These are phyloP conservation scores for Lanzia echinophila DNA, from an alignment of 2,329 filamentous ascomycete genomes.

Conservation along the genomic window DNA sequence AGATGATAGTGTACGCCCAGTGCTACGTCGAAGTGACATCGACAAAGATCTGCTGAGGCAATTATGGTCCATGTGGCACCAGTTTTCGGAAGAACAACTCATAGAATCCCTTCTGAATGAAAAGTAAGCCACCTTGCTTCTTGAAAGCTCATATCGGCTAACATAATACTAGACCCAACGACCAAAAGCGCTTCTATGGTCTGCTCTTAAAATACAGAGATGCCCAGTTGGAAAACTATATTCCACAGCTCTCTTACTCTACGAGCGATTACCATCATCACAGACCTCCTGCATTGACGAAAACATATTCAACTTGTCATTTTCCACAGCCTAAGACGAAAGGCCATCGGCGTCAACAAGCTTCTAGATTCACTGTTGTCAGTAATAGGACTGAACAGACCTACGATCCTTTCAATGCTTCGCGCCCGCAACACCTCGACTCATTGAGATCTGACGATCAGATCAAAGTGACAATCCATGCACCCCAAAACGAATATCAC, in stretches of 20 bases:
- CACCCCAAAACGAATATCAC: slow-evolving; percentile 8
- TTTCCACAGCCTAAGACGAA: slow-evolving; percentile 43
- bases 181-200: slow-evolving; percentile 91
- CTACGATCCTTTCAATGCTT: slow-evolving; percentile 77
- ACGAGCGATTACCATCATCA: slow-evolving; percentile 87
- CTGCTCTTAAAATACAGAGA: slow-evolving; percentile 76
- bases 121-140: slow-evolving; percentile 44
- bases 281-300: slow-evolving; percentile 49
- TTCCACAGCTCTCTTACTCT: slow-evolving; percentile 72
- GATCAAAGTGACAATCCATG: slow-evolving; percentile 28
- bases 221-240: slow-evolving; percentile 81
- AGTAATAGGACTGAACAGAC: slow-evolving; percentile 60
- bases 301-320: slow-evolving; percentile 54
- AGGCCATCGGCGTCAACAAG: slow-evolving; percentile 43
- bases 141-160: not conserved
- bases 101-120: slow-evolving; percentile 59
- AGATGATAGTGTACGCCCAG: slow-evolving; percentile 55
- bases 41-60: slow-evolving; percentile 79
- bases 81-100: slow-evolving; percentile 66
- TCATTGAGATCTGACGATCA: slow-evolving; percentile 39
- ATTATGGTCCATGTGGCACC: slow-evolving; percentile 87
- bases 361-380: slow-evolving; percentile 59
- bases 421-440: slow-evolving; percentile 36
- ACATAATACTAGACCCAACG: slow-evolving; percentile 55
- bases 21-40: slow-evolving; percentile 58